Conservation (phyloP, 257 asterid species). For the Solanum chmielewskii region DNA sequence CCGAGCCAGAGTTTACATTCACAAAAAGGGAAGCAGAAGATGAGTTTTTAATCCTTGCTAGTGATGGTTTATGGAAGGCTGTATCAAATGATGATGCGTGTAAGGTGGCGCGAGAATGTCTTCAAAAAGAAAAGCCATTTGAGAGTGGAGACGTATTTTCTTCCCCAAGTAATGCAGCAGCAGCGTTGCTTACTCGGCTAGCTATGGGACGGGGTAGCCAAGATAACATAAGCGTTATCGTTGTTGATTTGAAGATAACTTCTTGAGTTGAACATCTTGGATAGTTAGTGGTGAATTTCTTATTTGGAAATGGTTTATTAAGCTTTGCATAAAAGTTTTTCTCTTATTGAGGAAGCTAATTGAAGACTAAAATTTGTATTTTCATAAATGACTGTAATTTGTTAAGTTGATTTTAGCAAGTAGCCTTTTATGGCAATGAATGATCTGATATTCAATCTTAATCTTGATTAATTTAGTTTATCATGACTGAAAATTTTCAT, state of each 20-base stretch:
- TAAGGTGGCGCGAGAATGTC: background rate
- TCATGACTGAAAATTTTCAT: background rate
- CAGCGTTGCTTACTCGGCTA: background rate
- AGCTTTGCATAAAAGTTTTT: background rate
- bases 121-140: background rate
- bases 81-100: background rate
- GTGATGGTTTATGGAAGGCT: conserved; percentile 12
- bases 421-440: background rate
- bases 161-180: conserved; percentile 1
- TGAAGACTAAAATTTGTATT: background rate
- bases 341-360: background rate
- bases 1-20: conserved; percentile 5
- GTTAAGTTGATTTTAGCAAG: background rate
- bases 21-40: background rate
- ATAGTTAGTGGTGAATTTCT: no score
- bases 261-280: background rate
- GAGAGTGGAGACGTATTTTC: background rate
- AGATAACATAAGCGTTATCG: conserved; percentile 2
- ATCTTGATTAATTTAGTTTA: background rate
- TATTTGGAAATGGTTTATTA: background rate
- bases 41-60: conserved; percentile 7
- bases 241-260: conserved; percentile 5
- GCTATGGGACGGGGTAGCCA: background rate
- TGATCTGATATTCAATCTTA: background rate
- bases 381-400: background rate